These are phyloP conservation scores for Purpureocillium takamizusanense DNA, from an alignment of 2,329 filamentous ascomycete species.

Conservation along the genomic window DNA sequence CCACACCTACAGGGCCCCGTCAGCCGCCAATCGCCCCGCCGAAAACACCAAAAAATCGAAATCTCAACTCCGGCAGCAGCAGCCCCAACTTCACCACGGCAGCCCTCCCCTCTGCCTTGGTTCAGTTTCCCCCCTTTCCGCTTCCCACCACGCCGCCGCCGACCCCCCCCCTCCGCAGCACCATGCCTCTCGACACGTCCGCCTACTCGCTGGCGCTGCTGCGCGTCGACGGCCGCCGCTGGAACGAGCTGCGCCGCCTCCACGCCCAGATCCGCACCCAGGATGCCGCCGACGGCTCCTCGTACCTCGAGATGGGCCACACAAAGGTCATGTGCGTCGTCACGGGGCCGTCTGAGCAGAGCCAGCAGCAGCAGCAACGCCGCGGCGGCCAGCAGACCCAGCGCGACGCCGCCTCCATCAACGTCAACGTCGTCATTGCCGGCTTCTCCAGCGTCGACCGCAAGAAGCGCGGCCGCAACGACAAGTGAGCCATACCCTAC, in stretches of 20 bases:
- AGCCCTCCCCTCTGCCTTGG: too few species aligned
- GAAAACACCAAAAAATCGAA: too few species aligned
- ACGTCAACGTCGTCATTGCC: slow-evolving; percentile 75
- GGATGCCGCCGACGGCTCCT: slow-evolving; percentile 83
- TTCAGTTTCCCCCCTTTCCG: too few species aligned
- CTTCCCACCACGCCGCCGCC: too few species aligned
- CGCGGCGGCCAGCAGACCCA: slow-evolving; percentile 32
- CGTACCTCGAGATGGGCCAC: slow-evolving; percentile 94
- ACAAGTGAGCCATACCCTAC: slow-evolving; percentile 53
- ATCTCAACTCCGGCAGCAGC: too few species aligned
- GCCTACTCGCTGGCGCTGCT: slow-evolving; percentile 82
- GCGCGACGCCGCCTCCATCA: slow-evolving; percentile 47
- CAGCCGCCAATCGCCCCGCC: too few species aligned
- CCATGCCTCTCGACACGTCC: slow-evolving; percentile 90
- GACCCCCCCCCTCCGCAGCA: neutral
- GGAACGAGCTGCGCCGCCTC: slow-evolving; percentile 91
- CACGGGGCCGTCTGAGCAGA: slow-evolving; percentile 66
- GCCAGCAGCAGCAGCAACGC: slow-evolving; percentile 21
- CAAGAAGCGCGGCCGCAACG: slow-evolving; percentile 63
- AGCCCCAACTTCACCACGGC: too few species aligned
- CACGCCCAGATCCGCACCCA: slow-evolving; percentile 88
- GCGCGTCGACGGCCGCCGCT: slow-evolving; percentile 76
- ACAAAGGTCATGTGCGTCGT: slow-evolving; percentile 95
- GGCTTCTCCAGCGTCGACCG: slow-evolving; percentile 84
- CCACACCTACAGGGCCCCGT: too few species aligned